Evolutionary conservation across 139 green algal species (phyloP).

Genomic region (Coccomyxa sp.): DNA sequence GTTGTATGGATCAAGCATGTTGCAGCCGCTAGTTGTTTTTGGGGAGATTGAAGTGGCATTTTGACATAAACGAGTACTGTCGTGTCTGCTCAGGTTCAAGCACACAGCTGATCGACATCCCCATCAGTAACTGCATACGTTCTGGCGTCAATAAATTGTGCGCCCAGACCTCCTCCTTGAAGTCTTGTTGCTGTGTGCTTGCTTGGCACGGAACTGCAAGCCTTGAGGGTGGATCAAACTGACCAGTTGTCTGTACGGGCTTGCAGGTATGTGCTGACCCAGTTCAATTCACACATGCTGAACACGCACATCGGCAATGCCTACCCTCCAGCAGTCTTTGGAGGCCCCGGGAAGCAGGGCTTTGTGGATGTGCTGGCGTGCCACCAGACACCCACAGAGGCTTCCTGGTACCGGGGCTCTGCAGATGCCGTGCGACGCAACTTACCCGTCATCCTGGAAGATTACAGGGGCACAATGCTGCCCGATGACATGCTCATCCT

Average conservation of each 20-base stretch:
- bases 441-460: constrained; percentile 33
- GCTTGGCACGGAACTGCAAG: neutral
- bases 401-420: constrained; percentile 36
- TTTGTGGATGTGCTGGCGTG: constrained; percentile 55
- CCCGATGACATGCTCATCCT: constrained; percentile 26
- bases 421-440: constrained; percentile 52
- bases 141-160: constrained; percentile 59
- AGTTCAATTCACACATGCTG: constrained; percentile 53
- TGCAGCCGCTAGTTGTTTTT: too few relatives aligned
- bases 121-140: constrained; percentile 56
- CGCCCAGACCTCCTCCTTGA: neutral
- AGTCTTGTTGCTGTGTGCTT: neutral
- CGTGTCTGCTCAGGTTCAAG: constrained; percentile 17
- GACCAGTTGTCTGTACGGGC: neutral
- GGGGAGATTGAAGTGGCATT: neutral
- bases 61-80: neutral
- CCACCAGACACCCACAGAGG: constrained; percentile 37
- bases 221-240: neutral
- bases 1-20: neutral
- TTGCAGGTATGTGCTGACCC: constrained; percentile 53
- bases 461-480: constrained; percentile 6
- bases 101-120: constrained; percentile 45
- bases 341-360: constrained; percentile 18
- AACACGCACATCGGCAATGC: constrained; percentile 42
- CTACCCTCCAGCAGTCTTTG: constrained; percentile 49